Evolutionary conservation across 1,284 basidiomycete genomes (phyloP).

Genomic region (Cryptococcus sp.): DNA sequence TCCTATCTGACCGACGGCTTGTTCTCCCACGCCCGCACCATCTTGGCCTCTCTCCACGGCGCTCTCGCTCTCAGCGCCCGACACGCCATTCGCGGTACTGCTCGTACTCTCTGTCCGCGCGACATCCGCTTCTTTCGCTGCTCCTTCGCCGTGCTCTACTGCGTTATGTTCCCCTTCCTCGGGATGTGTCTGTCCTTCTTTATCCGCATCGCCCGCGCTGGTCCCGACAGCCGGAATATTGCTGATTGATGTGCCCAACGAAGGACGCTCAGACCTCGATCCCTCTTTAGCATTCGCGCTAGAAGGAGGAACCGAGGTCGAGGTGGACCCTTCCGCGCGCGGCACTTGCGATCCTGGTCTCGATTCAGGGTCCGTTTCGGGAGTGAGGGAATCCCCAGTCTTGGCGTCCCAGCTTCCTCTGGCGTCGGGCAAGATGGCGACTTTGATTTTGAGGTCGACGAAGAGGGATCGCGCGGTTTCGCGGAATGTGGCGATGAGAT

Average conservation of each 20-base stretch:
- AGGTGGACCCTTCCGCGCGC: neutral
- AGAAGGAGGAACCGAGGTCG: too few relatives aligned
- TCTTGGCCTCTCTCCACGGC: neutral
- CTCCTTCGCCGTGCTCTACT: conserved; percentile 22
- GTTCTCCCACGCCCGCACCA: neutral
- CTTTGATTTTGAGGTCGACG: neutral
- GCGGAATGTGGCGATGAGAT: conserved; percentile 1
- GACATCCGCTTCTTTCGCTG: neutral
- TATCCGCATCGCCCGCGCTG: neutral
- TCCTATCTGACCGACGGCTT: neutral
- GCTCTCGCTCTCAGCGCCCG: neutral
- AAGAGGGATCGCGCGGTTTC: neutral
- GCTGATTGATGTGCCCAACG: too few relatives aligned
- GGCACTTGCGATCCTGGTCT: too few relatives aligned
- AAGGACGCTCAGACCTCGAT: neutral
- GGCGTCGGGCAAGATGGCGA: conserved; percentile 9
- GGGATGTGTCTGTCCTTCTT: neutral
- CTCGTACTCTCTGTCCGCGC: neutral
- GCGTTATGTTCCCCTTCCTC: conserved; percentile 9
- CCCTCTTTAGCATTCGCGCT: too few relatives aligned
- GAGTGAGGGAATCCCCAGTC: neutral
- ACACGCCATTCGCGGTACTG: neutral
- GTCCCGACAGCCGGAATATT: neutral
- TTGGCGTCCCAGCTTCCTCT: conserved; percentile 7
- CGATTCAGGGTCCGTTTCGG: too few relatives aligned